Percentiles rank a stretch among this genome's conserved stretches.
phyloP scores from a whole-genome alignment of 768 basidiomycete species.

The Phlegmacium glaucopus region DNA sequence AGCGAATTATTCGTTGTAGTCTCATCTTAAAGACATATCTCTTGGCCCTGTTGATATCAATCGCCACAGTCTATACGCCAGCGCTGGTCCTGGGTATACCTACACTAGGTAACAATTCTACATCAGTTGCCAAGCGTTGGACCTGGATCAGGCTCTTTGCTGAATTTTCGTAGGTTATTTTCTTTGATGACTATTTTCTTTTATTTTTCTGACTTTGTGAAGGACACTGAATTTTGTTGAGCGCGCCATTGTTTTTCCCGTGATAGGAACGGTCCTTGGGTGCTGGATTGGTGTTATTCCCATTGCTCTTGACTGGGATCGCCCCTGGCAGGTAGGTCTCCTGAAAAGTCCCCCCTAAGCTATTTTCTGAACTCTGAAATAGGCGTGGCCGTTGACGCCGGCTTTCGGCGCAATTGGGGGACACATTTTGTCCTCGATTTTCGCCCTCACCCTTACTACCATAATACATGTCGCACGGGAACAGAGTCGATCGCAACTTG shows the following conservation, averaged over 20 bases:
- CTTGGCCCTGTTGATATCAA: constrained; percentile 63
- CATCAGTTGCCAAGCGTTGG: constrained; percentile 51
- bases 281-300: constrained; percentile 81
- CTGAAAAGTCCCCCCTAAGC: constrained; percentile 2
- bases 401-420: constrained; percentile 70
- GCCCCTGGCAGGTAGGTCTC: constrained; percentile 87
- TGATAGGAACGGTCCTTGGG: constrained; percentile 67
- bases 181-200: constrained; percentile 1
- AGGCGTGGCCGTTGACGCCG: constrained; percentile 85
- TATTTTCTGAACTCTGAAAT: constrained; percentile 7
- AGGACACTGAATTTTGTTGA: constrained; percentile 69
- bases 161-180: constrained; percentile 66
- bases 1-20: constrained; percentile 12
- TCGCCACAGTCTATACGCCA: constrained; percentile 64
- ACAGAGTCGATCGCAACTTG: constrained; percentile 19
- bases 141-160: constrained; percentile 80
- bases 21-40: constrained; percentile 54
- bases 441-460: constrained; percentile 46
- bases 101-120: constrained; percentile 36
- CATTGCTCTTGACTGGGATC: constrained; percentile 93
- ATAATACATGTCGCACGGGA: constrained; percentile 36
- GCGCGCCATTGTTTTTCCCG: constrained; percentile 75
- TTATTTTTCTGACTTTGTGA: constrained; percentile 5
- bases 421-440: constrained; percentile 57
- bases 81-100: constrained; percentile 69